Conservation (phyloP, 1,139 yeast genomes). For the Zygosaccharomyces sapae region DNA sequence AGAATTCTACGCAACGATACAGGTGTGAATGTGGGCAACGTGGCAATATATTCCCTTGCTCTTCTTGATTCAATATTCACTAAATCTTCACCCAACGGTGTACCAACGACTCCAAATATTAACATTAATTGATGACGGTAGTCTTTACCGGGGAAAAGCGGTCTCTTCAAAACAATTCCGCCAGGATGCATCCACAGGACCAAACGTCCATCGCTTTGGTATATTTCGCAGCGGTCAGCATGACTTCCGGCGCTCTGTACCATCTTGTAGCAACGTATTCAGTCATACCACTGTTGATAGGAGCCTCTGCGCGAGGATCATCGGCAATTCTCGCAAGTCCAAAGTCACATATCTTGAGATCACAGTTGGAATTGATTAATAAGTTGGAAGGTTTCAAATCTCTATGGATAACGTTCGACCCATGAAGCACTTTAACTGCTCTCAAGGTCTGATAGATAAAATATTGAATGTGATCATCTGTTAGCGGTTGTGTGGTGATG, state of each 20-base stretch:
- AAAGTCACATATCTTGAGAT: slow-evolving; percentile 89
- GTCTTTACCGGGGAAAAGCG: slow-evolving; percentile 91
- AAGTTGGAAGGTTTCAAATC: slow-evolving; percentile 90
- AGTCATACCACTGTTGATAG: slow-evolving; percentile 53
- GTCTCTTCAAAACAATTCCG: slow-evolving; percentile 86
- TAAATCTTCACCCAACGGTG: slow-evolving; percentile 81
- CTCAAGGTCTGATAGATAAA: slow-evolving; percentile 86
- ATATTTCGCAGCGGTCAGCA: slow-evolving; percentile 90
- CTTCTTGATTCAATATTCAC: slow-evolving; percentile 74
- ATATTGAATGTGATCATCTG: slow-evolving; percentile 92
- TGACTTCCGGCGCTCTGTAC: slow-evolving; percentile 97
- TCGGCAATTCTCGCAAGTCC: slow-evolving; percentile 67
- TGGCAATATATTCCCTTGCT: slow-evolving; percentile 79
- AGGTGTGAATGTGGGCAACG: slow-evolving; percentile 58
- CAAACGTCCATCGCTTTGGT: slow-evolving; percentile 94
- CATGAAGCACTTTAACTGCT: slow-evolving; percentile 85
- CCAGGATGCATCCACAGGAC: slow-evolving; percentile 95
- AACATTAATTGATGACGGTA: slow-evolving; percentile 85
- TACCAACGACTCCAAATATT: slow-evolving; percentile 84
- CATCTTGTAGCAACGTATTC: slow-evolving; percentile 97
- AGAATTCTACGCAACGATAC: slow-evolving; percentile 53
- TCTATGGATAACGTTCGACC: slow-evolving; percentile 86
- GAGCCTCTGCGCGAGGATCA: slow-evolving; percentile 23
- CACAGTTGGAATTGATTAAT: slow-evolving; percentile 85
- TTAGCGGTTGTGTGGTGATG: slow-evolving; percentile 74